A percentile compares a stretch with the other conserved stretches of the same genome.
Evolutionary conservation across 768 basidiomycete species (phyloP).

Genomic region (Suillus ampliporus): DNA sequence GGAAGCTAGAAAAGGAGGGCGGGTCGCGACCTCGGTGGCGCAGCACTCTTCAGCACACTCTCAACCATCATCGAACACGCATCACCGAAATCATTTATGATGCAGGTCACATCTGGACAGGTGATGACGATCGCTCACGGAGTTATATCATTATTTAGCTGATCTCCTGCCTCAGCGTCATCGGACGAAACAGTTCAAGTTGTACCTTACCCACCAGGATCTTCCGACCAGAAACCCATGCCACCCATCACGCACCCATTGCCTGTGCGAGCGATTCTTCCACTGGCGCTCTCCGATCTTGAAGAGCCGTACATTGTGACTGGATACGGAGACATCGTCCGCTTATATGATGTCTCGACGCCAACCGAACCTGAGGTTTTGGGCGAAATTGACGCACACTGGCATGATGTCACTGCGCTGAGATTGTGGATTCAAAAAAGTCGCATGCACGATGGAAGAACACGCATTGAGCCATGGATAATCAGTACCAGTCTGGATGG

Average conservation of each 20-base stretch:
- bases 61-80: slow-evolving; percentile 79
- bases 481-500: slow-evolving; percentile 85
- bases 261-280: slow-evolving; percentile 76
- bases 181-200: slow-evolving; percentile 85
- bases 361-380: slow-evolving; percentile 72
- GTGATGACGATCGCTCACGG: slow-evolving; percentile 43
- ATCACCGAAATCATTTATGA: slow-evolving; percentile 75
- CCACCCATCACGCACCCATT: slow-evolving; percentile 63
- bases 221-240: slow-evolving; percentile 41
- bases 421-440: slow-evolving; percentile 69
- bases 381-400: slow-evolving; percentile 83
- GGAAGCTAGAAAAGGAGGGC: slow-evolving; percentile 61
- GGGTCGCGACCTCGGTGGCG: slow-evolving; percentile 53
- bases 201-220: slow-evolving; percentile 47
- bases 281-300: slow-evolving; percentile 66
- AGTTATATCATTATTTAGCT: slow-evolving; percentile 12
- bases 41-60: slow-evolving; percentile 56
- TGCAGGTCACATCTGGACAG: slow-evolving; percentile 86
- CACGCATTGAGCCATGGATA: slow-evolving; percentile 77
- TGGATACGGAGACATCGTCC: slow-evolving; percentile 83
- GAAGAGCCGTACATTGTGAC: slow-evolving; percentile 79
- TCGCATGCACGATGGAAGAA: slow-evolving; percentile 48
- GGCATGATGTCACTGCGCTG: slow-evolving; percentile 85
- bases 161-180: slow-evolving; percentile 61
- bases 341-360: slow-evolving; percentile 78